phyloP scores from a whole-genome alignment of 495 filamentous ascomycete species.

The Tuber aestivum region DNA sequence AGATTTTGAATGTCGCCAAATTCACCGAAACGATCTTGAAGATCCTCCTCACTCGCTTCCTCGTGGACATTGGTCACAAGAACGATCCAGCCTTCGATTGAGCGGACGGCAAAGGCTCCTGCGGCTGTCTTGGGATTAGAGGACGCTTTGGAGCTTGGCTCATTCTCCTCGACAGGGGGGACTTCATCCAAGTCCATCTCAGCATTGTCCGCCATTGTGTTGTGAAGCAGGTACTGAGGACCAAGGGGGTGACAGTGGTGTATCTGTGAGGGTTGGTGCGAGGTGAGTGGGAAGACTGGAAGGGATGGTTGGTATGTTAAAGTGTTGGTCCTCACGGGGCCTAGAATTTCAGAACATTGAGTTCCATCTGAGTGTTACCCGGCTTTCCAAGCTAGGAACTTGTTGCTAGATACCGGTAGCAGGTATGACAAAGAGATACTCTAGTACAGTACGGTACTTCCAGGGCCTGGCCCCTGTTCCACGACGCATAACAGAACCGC shows the following conservation, averaged over 20 bases:
- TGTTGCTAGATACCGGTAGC: too few relatives aligned
- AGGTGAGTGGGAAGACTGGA: not conserved
- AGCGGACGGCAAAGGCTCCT: slow-evolving; percentile 86
- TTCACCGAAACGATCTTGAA: slow-evolving; percentile 91
- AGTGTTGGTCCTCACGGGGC: not conserved
- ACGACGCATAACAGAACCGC: not conserved
- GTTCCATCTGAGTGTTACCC: not conserved
- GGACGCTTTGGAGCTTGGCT: slow-evolving; percentile 52
- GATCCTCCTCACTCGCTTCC: slow-evolving; percentile 91
- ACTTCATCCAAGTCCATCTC: slow-evolving; percentile 78
- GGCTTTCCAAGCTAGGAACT: not conserved
- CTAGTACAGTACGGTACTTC: too few relatives aligned
- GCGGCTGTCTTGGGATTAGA: slow-evolving; percentile 61
- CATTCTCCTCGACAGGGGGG: slow-evolving; percentile 42
- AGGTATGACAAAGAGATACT: not conserved
- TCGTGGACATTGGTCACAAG: slow-evolving; percentile 96
- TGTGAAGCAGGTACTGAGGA: not conserved
- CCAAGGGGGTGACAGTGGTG: not conserved
- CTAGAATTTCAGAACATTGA: not conserved
- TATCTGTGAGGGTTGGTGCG: not conserved
- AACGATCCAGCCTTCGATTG: slow-evolving; percentile 98
- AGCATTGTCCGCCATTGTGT: slow-evolving; percentile 53
- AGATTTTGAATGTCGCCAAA: slow-evolving; percentile 97
- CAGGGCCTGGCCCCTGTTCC: not conserved
- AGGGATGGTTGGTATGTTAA: not conserved